These are phyloP conservation scores for Phytophthora macrochlamydospora DNA, from an alignment of 352 stramenopile species.

Conservation along the genomic window DNA sequence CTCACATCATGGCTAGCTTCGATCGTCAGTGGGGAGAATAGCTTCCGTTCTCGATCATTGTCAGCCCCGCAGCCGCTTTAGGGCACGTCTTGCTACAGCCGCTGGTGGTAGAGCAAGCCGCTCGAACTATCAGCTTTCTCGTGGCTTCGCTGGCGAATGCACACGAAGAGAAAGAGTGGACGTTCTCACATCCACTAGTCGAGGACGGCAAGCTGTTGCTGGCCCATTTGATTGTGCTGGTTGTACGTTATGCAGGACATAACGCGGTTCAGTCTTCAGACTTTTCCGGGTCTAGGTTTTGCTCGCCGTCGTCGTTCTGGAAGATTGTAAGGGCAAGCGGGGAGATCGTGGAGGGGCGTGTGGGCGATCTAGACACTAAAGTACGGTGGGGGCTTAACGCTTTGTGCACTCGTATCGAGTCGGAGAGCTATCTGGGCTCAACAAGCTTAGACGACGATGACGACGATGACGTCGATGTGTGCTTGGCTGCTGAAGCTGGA, in stretches of 20 bases:
- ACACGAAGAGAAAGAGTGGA: conserved; percentile 48
- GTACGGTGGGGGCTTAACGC: conserved; percentile 63
- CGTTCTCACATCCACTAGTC: conserved; percentile 56
- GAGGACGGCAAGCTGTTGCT: conserved; percentile 63
- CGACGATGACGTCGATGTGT: conserved; percentile 17
- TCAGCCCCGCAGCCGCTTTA: conserved; percentile 20
- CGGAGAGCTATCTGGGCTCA: conserved; percentile 48
- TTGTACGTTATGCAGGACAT: conserved; percentile 57
- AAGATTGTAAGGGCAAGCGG: conserved; percentile 60
- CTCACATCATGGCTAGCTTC: conserved; percentile 66
- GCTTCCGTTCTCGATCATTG: conserved; percentile 24
- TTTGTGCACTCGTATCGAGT: conserved; percentile 61
- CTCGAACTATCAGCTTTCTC: conserved; percentile 70
- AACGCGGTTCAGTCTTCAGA: conserved; percentile 17
- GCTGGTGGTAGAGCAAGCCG: conserved; percentile 65
- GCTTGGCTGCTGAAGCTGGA: conserved; percentile 12
- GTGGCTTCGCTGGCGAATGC: conserved; percentile 46
- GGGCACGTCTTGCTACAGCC: conserved; percentile 51
- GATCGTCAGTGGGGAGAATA: conserved; percentile 44
- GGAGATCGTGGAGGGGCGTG: conserved; percentile 46
- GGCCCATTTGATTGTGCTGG: conserved; percentile 63
- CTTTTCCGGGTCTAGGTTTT: conserved; percentile 18
- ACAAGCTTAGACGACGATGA: conserved; percentile 37
- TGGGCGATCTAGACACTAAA: conserved; percentile 72
- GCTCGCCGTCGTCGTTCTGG: conserved; percentile 67